Base-by-base conservation (phyloP, 225 moss, liverwort and hornwort species). In the Asterella californica region DNA sequence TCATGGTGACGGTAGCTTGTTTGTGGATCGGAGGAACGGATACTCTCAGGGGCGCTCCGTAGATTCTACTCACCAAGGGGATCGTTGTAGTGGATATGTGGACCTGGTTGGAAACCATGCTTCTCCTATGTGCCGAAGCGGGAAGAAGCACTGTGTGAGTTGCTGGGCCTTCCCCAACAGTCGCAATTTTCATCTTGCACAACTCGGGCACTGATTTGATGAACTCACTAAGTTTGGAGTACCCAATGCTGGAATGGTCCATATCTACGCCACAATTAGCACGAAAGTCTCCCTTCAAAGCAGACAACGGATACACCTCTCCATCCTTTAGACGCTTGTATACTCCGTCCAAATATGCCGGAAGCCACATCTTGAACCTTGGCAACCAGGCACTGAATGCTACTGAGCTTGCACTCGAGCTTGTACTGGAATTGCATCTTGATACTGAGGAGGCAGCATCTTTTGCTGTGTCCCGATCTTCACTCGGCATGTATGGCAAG, bases 211-310 rank as follows among this genome's bases (percentile, higher is more conserved):
- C 86, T 10, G 93, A 91, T 78, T 95, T 88, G 72, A 95, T 83
- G 78, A 99, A 99, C 79, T 99, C 97, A 64, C 93, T 95, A 68
- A 99, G 92, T 83, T 99, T 99, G 77, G 92, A 90, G 75, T 86
- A 92, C 17, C 97, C 97, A 77, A 93, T 79, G 62, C 89, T 90
- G 15, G 89, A 76, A 75, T 95, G 95, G 83, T 99, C 97, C 70
- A 99, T 92, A 87, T 99, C 97, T 80, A 99, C 82, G 59, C 97
- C 95, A 64, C 97, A 99, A 80, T 92, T 99, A 47, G 97, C 97
- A 85, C 97, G 88, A 72, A 92, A 99, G 86, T 99, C 97, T 81
- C 95, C 97, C 88, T 99, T 99, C 38, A 99, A 83, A 34, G 97
- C 95, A 78, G 97, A 99, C 9, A 95, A 82, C 48, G 97, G 97